Evolutionary conservation across 805 yeast genomes (phyloP).

Genomic region (Cyberlindnera mrakii): DNA sequence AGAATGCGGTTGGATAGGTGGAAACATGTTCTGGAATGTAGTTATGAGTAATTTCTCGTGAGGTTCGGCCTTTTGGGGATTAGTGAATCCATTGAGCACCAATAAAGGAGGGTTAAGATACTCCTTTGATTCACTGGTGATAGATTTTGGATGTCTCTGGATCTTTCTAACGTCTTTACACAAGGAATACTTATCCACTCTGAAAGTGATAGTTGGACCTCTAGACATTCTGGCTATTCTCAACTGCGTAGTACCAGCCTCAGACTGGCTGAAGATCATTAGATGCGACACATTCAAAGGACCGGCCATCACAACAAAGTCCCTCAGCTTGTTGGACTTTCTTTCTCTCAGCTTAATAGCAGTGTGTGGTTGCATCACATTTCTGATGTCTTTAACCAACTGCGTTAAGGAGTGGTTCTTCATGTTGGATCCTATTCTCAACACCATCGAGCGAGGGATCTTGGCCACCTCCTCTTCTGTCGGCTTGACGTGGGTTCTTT

Average conservation of each 20-base stretch:
- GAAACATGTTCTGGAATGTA: conserved; percentile 92
- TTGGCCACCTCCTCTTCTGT: conserved; percentile 62
- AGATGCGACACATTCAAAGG: conserved; percentile 90
- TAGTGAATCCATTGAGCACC: conserved; percentile 84
- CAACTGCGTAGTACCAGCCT: conserved; percentile 74
- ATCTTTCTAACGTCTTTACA: conserved; percentile 71
- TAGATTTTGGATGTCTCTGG: conserved; percentile 73
- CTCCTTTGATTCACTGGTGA: conserved; percentile 55
- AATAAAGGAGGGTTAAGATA: conserved; percentile 78
- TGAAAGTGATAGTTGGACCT: conserved; percentile 90
- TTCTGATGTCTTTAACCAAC: conserved; percentile 80
- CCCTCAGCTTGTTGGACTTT: conserved; percentile 80
- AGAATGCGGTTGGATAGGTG: conserved; percentile 83
- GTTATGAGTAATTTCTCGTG: conserved; percentile 82
- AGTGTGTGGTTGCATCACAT: conserved; percentile 94
- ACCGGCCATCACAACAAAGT: conserved; percentile 97
- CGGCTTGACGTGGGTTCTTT: conserved; percentile 74
- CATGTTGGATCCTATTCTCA: conserved; percentile 72
- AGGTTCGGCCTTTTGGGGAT: conserved; percentile 54
- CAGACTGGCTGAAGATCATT: conserved; percentile 79
- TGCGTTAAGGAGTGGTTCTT: conserved; percentile 79
- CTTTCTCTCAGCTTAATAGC: conserved; percentile 85
- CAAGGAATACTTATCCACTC: conserved; percentile 69
- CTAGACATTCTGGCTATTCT: conserved; percentile 84
- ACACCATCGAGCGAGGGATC: conserved; percentile 91